These are phyloP conservation scores for Cystobasidium sp. DNA, from an alignment of 1,284 basidiomycete genomes.

Conservation along the genomic window DNA sequence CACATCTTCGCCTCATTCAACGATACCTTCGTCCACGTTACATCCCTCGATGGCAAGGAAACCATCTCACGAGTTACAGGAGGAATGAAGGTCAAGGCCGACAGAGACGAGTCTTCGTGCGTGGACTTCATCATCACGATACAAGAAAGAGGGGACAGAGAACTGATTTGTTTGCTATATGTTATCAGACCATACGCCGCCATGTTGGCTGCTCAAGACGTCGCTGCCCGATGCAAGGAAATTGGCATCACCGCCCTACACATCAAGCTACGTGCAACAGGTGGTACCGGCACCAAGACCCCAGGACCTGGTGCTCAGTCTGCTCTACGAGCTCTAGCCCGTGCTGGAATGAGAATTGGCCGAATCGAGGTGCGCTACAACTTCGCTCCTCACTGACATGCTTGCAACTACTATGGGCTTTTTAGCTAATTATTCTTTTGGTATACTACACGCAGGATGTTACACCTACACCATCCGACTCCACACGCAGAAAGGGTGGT, in stretches of 20 bases:
- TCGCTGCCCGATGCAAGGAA: conserved; percentile 94
- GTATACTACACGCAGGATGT: conserved; percentile 63
- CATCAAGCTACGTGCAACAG: conserved; percentile 97
- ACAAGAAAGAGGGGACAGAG: background rate
- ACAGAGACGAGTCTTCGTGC: conserved; percentile 91
- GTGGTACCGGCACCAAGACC: conserved; percentile 98
- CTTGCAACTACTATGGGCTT: background rate
- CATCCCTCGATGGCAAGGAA: conserved; percentile 98
- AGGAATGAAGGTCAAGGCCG: conserved; percentile 99
- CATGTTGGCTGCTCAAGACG: conserved; percentile 99
- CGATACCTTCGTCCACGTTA: conserved; percentile 99
- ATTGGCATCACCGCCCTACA: conserved; percentile 97
- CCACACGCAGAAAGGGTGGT: conserved; percentile 86
- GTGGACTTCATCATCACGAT: background rate
- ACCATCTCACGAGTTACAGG: conserved; percentile 97
- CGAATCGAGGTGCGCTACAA: conserved; percentile 76
- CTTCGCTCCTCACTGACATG: background rate
- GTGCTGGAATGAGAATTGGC: conserved; percentile 97
- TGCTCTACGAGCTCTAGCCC: conserved; percentile 96
- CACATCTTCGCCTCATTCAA: conserved; percentile 97
- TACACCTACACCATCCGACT: conserved; percentile 95
- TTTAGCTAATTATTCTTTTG: background rate
- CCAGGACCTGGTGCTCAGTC: conserved; percentile 98
- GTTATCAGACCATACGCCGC: conserved; percentile 79
- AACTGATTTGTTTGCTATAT: background rate